Evolutionary conservation across 371 early-diverging fungal species (phyloP), one percentile per base, ranked within the genome.

Genomic region (Dinochytrium kinnereticum): DNA sequence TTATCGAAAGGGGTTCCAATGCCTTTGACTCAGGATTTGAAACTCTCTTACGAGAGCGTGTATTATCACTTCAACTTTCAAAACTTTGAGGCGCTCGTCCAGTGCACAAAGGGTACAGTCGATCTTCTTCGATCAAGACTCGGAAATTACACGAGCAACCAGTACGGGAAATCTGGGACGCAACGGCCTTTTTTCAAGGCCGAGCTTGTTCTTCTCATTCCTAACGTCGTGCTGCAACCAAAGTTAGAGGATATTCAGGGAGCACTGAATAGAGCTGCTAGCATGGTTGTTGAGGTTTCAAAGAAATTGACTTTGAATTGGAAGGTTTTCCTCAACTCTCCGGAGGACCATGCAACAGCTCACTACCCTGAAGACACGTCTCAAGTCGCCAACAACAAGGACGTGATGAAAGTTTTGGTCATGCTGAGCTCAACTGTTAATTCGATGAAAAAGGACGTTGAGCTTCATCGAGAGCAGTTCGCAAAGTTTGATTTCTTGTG

Each of bases 311-410:
- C 59, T 1, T 67, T 85, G 15, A 85, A 81, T 73, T 89, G 89
- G 89, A 69, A 73, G 30, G 77, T 80, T 30, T 87, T 84, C 73
- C 75, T 86, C 39, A 72, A 69, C 28, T 64, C 77, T 15, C 82
- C 81, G 1, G 87, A 86, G 61, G 83, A 86, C 65, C 78, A 78
- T 38, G 75, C 69, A n/a, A 78, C 78, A 10, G 81, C 80, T 13
- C 85, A 81, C 10, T 77, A 73, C 21, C 85, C 87, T 1, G 89
- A 89, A 76, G 87, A 87, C 76, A 85, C 82, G 39, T 72, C 86
- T 21, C 87, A 87, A 72, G 85, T 89, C 26, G 82, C 88, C 51
- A 87, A 86, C 80, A 89, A 89, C 85, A 89, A 89, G 73, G 89
- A 89, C 70, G 87, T 89, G 15, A 44, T 80, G 65, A 89, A 89